phyloP scores from a whole-genome alignment of 345 rosid genomes.

The Gynandropsis gynandra region DNA sequence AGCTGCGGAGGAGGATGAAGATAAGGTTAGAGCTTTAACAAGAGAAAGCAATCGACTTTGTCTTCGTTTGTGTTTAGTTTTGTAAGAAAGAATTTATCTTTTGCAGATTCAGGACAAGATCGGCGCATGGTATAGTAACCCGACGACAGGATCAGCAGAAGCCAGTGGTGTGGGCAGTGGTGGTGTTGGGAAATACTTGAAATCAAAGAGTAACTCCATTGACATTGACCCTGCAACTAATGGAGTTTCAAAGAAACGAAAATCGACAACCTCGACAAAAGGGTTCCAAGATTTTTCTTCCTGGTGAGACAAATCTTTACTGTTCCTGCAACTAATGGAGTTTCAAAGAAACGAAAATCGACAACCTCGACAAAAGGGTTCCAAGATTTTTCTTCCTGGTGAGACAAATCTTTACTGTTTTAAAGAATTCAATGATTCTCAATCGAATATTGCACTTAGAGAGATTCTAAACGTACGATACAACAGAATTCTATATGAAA shows the following conservation, averaged over 20 bases:
- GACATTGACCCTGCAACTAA: constrained; percentile 30
- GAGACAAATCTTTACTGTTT: constrained; percentile 10
- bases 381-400: constrained; percentile 81
- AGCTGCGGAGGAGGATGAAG: constrained; percentile 54
- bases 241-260: constrained; percentile 55
- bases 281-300: constrained; percentile 73
- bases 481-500: too few relatives aligned
- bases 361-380: constrained; percentile 44
- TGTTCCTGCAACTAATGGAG: constrained; percentile 23
- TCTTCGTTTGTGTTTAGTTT: constrained; percentile 6
- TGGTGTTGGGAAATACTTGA: constrained; percentile 75
- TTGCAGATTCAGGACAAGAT: constrained; percentile 51
- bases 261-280: constrained; percentile 38
- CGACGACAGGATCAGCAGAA: constrained; percentile 57
- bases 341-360: constrained; percentile 61
- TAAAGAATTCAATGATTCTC: too few relatives aligned
- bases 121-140: constrained; percentile 93
- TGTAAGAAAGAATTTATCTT: not conserved
- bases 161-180: constrained; percentile 38
- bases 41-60: not conserved
- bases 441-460: too few relatives aligned
- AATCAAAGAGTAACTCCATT: constrained; percentile 41
- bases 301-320: constrained; percentile 39
- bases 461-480: too few relatives aligned
- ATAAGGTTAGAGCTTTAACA: constrained; percentile 39